Base-by-base conservation (phyloP, 1,284 basidiomycete species). In the Leccinum variabile region DNA sequence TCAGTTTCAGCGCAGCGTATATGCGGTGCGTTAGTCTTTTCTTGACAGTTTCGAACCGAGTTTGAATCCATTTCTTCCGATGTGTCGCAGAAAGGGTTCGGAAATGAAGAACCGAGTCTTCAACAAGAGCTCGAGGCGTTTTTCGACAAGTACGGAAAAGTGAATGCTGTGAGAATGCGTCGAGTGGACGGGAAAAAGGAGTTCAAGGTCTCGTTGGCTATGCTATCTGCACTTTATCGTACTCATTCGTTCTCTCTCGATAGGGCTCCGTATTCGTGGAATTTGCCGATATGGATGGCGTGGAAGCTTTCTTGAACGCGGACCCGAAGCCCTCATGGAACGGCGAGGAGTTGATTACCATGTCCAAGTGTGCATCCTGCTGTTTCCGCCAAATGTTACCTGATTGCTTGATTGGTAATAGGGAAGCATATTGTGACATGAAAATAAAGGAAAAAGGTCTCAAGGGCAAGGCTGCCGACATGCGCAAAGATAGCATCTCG, bases 391-490 rank as follows among this genome's bases (percentile, higher is more conserved):
- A 14, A 54, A 55, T n/a, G n/a, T 49, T 22, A n/a, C 28, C n/a
- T 63, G 18, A 64, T 30, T 2, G 35, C 49, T 57, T 22, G 25
- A 5, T 56, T 22, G 32, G 5, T 16, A 3, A 30, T 68, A 94
- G 92, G 75, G 89, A 91, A 66, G 94, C 82, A 7, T 99, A 98
- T 77, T 94, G 95, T 72, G 87, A 94, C 68, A 97, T 96, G 94
- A 99, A 98, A 80, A 93, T 96, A 78, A 91, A 94, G 78, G 96
- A 98, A 80, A 97, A 98, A 78, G 95, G 95, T 9, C 80, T 92
- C 46, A 88, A 80, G 46, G 90, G 87, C 63, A 89, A 86, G 74
- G 84, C 81, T 32, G 88, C 86, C 28, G 78, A 79, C 54, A 75
- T 81, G 66, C 82, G 84, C 65, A 83, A 83, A 64, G 83, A 87